phyloP scores from a whole-genome alignment of 495 filamentous ascomycete genomes.

The Penicillium alfredii region DNA sequence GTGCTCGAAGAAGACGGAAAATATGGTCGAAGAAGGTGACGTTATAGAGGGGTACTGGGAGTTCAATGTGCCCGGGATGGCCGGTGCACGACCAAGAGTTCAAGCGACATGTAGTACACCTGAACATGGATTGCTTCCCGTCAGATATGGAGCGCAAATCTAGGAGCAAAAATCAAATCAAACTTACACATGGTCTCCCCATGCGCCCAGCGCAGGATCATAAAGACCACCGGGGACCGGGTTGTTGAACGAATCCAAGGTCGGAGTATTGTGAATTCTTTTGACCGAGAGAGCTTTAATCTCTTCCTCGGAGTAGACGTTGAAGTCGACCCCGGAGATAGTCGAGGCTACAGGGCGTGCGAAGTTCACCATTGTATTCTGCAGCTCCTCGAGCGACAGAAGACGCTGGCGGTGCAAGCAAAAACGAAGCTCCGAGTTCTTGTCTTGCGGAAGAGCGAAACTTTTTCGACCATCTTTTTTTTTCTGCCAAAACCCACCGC shows the following conservation, averaged over 20 bases:
- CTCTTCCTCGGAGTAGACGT: slow-evolving; percentile 70
- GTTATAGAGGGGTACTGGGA: slow-evolving; percentile 89
- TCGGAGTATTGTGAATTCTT: slow-evolving; percentile 80
- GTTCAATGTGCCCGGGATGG: slow-evolving; percentile 90
- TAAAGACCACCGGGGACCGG: slow-evolving; percentile 85
- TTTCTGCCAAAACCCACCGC: slow-evolving; percentile 31
- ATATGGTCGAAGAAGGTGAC: slow-evolving; percentile 89
- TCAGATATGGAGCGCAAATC: slow-evolving; percentile 6
- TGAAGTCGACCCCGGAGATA: slow-evolving; percentile 86
- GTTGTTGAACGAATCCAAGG: slow-evolving; percentile 82
- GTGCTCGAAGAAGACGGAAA: slow-evolving; percentile 71
- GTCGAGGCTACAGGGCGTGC: slow-evolving; percentile 80
- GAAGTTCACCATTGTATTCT: slow-evolving; percentile 61
- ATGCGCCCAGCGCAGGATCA: slow-evolving; percentile 88
- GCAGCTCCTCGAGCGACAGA: slow-evolving; percentile 41
- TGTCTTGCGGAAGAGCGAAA: slow-evolving; percentile 23
- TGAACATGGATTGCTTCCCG: slow-evolving; percentile 31
- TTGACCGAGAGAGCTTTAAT: slow-evolving; percentile 87
- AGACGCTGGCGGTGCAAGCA: slow-evolving; percentile 32
- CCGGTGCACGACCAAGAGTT: slow-evolving; percentile 76
- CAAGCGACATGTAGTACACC: slow-evolving; percentile 85
- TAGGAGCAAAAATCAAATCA: slow-evolving; percentile 4
- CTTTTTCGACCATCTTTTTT: slow-evolving; percentile 25
- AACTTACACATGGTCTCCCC: slow-evolving; percentile 71
- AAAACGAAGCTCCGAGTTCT: slow-evolving; percentile 22